Evolutionary conservation across 352 stramenopile species (phyloP).

Genomic region (Phytophthora citrophthora): DNA sequence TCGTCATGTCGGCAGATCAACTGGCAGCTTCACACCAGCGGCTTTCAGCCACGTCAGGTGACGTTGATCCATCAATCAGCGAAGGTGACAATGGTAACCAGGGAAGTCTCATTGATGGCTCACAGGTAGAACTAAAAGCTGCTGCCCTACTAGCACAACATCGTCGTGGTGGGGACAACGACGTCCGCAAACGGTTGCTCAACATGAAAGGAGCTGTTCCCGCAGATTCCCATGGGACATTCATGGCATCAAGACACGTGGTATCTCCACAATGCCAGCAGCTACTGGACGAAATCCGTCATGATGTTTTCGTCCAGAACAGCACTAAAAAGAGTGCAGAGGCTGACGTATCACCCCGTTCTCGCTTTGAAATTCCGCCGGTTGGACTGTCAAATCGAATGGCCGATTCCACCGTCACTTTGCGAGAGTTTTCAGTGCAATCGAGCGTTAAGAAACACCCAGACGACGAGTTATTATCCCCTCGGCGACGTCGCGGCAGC

Average conservation of each 20-base stretch:
- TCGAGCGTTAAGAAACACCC: slow-evolving; percentile 12
- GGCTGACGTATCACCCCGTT: slow-evolving; percentile 16
- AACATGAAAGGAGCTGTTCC: slow-evolving; percentile 35
- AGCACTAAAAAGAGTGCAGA: slow-evolving; percentile 20
- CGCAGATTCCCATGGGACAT: slow-evolving; percentile 2
- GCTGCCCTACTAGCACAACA: slow-evolving; percentile 23
- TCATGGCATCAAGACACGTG: slow-evolving; percentile 24
- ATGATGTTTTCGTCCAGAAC: slow-evolving; percentile 42
- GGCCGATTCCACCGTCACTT: slow-evolving; percentile 23
- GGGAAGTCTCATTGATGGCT: neutral
- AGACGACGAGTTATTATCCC: slow-evolving; percentile 22
- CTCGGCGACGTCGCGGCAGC: slow-evolving; percentile 24
- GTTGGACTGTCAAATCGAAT: slow-evolving; percentile 16
- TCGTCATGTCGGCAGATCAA: slow-evolving; percentile 50
- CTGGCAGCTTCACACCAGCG: slow-evolving; percentile 15
- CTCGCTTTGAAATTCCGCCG: slow-evolving; percentile 16
- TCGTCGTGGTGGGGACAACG: slow-evolving; percentile 28
- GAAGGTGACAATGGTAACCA: slow-evolving; percentile 16
- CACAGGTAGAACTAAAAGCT: slow-evolving; percentile 22
- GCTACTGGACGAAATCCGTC: slow-evolving; percentile 52
- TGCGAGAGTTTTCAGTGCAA: slow-evolving; percentile 43
- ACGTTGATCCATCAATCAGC: slow-evolving; percentile 1
- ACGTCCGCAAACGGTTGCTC: slow-evolving; percentile 46
- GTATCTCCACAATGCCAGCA: slow-evolving; percentile 50
- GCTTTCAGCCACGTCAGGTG: slow-evolving; percentile 6